Conservation (phyloP, 2,329 filamentous ascomycete species). For the Mycosphaerelloides madeirae region DNA sequence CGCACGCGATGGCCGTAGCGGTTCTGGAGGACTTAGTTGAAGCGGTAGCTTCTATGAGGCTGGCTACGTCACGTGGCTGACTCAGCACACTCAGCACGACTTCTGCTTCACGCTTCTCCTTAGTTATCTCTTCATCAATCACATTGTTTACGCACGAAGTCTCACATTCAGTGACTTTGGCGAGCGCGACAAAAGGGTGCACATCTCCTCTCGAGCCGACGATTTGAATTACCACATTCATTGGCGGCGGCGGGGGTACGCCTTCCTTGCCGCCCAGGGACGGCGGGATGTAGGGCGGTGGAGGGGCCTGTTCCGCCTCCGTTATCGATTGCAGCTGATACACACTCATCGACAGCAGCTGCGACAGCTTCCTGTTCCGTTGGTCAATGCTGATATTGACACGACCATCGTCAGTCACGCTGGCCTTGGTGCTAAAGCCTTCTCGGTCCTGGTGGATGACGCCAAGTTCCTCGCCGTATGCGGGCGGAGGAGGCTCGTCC, state of each 20-base stretch:
- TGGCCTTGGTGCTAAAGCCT: conserved; percentile 37
- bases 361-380: conserved; percentile 59
- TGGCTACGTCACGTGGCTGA: too few relatives aligned
- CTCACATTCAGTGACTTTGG: too few relatives aligned
- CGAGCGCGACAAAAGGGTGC: conserved; percentile 47
- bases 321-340: conserved; percentile 49
- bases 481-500: conserved; percentile 33
- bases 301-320: conserved; percentile 46
- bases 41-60: too few relatives aligned
- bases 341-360: conserved; percentile 62
- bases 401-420: conserved; percentile 60
- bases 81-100: too few relatives aligned
- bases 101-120: too few relatives aligned
- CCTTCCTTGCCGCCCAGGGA: conserved; percentile 61
- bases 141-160: too few relatives aligned
- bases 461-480: conserved; percentile 37
- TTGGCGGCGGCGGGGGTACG: conserved; percentile 47
- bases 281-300: conserved; percentile 68
- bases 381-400: conserved; percentile 77
- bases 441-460: conserved; percentile 35
- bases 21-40: too few relatives aligned
- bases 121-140: too few relatives aligned
- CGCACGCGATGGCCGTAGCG: conserved; percentile 46
- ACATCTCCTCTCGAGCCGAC: conserved; percentile 48
- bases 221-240: conserved; percentile 48